Evolutionary conservation across 208 protist genomes (phyloP), one percentile per base, ranked within the genome.

Genomic region (Herpetomonas samuelpessoai): DNA sequence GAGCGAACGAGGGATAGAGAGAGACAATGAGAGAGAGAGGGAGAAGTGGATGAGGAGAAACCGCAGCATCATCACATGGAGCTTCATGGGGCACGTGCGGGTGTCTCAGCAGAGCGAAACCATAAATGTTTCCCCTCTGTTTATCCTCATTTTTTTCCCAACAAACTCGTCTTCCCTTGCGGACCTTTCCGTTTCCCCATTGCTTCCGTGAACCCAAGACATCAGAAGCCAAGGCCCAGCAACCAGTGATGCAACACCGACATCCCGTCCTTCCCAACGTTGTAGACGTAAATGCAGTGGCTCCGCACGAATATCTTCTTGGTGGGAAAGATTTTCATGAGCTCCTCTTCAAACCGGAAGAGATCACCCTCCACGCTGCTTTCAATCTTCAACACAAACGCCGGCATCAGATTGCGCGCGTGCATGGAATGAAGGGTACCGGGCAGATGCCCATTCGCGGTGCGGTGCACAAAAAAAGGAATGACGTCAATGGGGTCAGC

Each of bases 261-360:
- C 0, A 68, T 61, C 0, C 75, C 89, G 53, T 95, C 89, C n/a
- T 85, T 51, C 47, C 60, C 76, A n/a, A 89, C 82, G 57, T 90
- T 92, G 70, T 91, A 95, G 22, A 95, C 73, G 54, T 81, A 91
- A 25, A 93, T 57, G 19, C 64, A 65, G 58, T 84, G 74, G 22
- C 71, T 81, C 2, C 79, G 77, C 22, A 92, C 79, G 68, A 93
- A 92, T 12, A 90, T 92, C 65, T 91, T 91, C 68, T 93, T 93
- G 10, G 89, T 95, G 0, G 89, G 86, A 53, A 95, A 95, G 21
- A 95, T 89, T 59, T 95, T 95, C 71, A 95, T 74, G 27, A 95
- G 68, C 73, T 95, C 89, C 64, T 95, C 89, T 64, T 93, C 86
- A 52, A 91, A 88, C 30, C 86, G 78, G 52, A 91, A 93, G 1